Evolutionary conservation across 2,329 filamentous ascomycete genomes (phyloP).

Genomic region (Macroventuria anomochaeta): DNA sequence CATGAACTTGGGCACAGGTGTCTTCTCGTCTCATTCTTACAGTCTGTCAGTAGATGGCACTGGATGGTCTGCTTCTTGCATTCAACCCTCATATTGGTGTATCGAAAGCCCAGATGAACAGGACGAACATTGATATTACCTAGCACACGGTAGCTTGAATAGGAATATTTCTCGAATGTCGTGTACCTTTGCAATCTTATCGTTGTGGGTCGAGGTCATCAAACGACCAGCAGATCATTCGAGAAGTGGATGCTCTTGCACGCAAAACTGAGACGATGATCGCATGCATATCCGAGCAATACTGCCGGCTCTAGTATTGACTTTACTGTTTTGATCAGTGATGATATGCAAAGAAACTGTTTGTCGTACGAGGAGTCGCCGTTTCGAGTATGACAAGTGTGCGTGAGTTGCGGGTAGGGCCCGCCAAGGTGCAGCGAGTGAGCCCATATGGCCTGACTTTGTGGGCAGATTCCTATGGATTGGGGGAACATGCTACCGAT

Average conservation of each 20-base stretch:
- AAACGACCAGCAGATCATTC: slow-evolving; percentile 17
- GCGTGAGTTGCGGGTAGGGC: slow-evolving; percentile 6
- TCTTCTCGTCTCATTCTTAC: slow-evolving; percentile 7
- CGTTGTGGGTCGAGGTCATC: slow-evolving; percentile 7
- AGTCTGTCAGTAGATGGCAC: neutral
- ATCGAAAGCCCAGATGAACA: neutral
- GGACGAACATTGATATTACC: neutral
- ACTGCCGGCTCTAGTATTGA: neutral
- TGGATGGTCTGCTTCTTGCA: neutral
- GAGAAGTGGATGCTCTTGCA: slow-evolving; percentile 13
- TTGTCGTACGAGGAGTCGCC: slow-evolving; percentile 13
- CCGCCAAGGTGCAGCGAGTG: slow-evolving; percentile 3
- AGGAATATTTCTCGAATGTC: slow-evolving; percentile 4
- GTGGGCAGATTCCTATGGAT: slow-evolving; percentile 9
- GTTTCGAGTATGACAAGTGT: slow-evolving; percentile 10
- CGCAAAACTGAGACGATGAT: slow-evolving; percentile 5
- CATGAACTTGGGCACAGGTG: neutral
- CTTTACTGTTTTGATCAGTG: neutral
- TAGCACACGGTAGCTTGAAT: slow-evolving; percentile 6
- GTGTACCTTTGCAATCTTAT: neutral
- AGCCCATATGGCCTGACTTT: slow-evolving; percentile 19
- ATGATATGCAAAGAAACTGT: neutral
- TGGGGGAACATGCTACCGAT: neutral
- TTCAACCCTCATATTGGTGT: slow-evolving; percentile 1
- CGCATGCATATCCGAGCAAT: slow-evolving; percentile 7